Evolutionary conservation across 2,329 filamentous ascomycete genomes (phyloP), one percentile per base, ranked within the genome.

Genomic region (Claviceps pazoutovae): DNA sequence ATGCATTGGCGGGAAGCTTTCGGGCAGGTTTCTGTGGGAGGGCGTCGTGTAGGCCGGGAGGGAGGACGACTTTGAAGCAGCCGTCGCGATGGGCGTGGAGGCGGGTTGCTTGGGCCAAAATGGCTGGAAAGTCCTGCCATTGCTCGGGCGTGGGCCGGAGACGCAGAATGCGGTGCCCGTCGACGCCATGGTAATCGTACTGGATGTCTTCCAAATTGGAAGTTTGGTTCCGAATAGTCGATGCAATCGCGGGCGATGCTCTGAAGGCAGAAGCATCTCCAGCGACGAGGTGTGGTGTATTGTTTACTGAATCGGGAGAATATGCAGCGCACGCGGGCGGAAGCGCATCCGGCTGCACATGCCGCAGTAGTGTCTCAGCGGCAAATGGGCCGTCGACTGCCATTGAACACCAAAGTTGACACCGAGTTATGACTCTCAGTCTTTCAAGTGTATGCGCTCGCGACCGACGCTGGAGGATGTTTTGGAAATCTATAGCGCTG

Each of bases 1-100:
- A 69, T 23, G 67, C 67, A 51, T 69, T 68, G 37, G 67, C 65
- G 1, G 61, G 56, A 4, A 65, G 61, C 16, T 55, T 58, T 46
- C 64, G 60, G 1, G 58, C 56, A 4, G 56, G 50, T 53, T 66
- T 68, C 17, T 62, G 58, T 6, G 66, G 66, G 1, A 69, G 58
- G 0, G 62, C 56, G 4, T 62, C 65, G 23, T 60, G 55, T 19
- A 68, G 55, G 43, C 60, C 59, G 7, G 57, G 50, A 2, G 67
- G 67, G 14, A 69, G 60, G 23, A 65, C 52, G 5, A 68, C 62
- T 55, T 69, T 69, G 58, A 69, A 69, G 60, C 67, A 69, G 30
- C 67, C 67, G 39, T 69, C 64, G 3, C 56, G 54, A 13, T 61
- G 58, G 21, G 64, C 66, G 17, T 64, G 60, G 1, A 62, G 62